Conservation (phyloP, 2,329 filamentous ascomycete species). For the Phialemoniopsis sp. region DNA sequence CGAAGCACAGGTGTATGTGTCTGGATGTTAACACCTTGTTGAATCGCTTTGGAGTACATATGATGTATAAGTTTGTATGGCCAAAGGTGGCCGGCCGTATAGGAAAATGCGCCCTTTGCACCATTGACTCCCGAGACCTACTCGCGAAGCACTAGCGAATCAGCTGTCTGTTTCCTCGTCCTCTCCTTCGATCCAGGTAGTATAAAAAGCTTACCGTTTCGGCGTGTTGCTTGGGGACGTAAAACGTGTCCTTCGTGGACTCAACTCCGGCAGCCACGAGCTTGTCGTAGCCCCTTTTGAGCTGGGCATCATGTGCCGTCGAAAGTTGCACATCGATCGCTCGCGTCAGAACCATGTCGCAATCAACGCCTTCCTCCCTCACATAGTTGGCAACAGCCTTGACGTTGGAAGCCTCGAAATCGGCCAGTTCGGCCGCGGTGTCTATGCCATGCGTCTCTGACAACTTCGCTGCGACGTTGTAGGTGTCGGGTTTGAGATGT, state of each 20-base stretch:
- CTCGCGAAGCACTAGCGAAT: constrained; percentile 15
- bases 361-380: constrained; percentile 32
- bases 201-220: background rate
- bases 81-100: constrained; percentile 20
- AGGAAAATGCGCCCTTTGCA: constrained; percentile 25
- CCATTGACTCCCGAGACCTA: constrained; percentile 28
- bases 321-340: constrained; percentile 31
- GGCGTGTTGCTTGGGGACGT: constrained; percentile 9
- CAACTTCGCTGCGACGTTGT: constrained; percentile 16
- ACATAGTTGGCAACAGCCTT: constrained; percentile 27
- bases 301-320: constrained; percentile 9
- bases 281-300: constrained; percentile 21
- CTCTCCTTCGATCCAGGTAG: background rate
- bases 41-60: too few relatives aligned
- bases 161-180: too few relatives aligned
- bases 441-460: constrained; percentile 21
- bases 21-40: constrained; percentile 22
- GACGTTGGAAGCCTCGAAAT: constrained; percentile 21
- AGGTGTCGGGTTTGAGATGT: constrained; percentile 29
- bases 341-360: constrained; percentile 36
- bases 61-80: constrained; percentile 26
- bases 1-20: constrained; percentile 16
- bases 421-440: constrained; percentile 19
- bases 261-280: constrained; percentile 20
- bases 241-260: constrained; percentile 20